Evolutionary conservation across 805 yeast species (phyloP).

Genomic region (Maudiozyma pseudohumilis): DNA sequence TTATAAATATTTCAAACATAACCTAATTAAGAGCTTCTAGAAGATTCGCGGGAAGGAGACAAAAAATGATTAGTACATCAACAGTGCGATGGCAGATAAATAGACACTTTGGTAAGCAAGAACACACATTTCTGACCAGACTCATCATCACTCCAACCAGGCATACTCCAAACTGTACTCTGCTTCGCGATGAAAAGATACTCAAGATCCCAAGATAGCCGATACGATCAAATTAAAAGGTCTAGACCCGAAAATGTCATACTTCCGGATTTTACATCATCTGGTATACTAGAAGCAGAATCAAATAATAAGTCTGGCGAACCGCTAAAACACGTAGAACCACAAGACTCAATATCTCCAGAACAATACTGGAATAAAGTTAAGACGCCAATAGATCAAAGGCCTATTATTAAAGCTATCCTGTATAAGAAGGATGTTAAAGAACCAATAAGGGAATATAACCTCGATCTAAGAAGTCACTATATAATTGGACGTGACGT

Average conservation of each 20-base stretch:
- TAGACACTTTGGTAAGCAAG: no score
- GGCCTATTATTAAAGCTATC: slow-evolving; percentile 21
- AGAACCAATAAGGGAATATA: slow-evolving; percentile 16
- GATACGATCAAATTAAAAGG: slow-evolving; percentile 2
- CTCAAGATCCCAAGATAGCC: background rate
- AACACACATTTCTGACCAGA: no score
- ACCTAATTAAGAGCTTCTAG: no score
- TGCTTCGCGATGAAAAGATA: slow-evolving; percentile 7
- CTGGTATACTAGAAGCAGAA: slow-evolving; percentile 36
- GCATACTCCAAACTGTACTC: no score
- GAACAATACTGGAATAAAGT: slow-evolving; percentile 10
- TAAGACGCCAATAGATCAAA: slow-evolving; percentile 13
- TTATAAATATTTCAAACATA: no score
- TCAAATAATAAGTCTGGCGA: slow-evolving; percentile 29
- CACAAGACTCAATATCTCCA: slow-evolving; percentile 27
- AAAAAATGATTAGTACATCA: no score
- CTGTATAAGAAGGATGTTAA: slow-evolving; percentile 25
- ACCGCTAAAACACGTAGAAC: slow-evolving; percentile 32
- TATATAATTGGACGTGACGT: slow-evolving; percentile 31
- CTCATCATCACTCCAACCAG: no score
- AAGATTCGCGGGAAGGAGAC: no score
- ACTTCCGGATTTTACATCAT: slow-evolving; percentile 29
- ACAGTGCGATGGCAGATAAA: no score
- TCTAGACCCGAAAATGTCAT: slow-evolving; percentile 3
- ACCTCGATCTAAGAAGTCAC: slow-evolving; percentile 21